Percentiles rank a stretch among this genome's conserved stretches.
phyloP scores from a whole-genome alignment of 1,284 basidiomycete species.

The Ceratobasidium papillatum region DNA sequence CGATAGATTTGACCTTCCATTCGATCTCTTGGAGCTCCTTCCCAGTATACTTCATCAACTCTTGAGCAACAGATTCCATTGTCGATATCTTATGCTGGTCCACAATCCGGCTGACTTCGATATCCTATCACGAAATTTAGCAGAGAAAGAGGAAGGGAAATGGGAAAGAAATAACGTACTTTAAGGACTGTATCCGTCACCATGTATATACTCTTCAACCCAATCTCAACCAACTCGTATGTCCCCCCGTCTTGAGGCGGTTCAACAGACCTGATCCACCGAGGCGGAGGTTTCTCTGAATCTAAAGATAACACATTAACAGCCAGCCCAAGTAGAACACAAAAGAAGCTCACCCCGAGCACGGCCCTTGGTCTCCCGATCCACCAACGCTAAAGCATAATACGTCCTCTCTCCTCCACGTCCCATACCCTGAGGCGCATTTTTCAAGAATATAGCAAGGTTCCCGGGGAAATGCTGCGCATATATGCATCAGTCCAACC shows the following conservation, averaged over 20 bases:
- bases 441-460: slow-evolving; percentile 79
- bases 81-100: slow-evolving; percentile 69
- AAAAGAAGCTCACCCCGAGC: slow-evolving; percentile 59
- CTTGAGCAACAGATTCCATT: slow-evolving; percentile 63
- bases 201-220: slow-evolving; percentile 78
- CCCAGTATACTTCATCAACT: slow-evolving; percentile 60
- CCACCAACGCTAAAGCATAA: slow-evolving; percentile 79
- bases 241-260: slow-evolving; percentile 63
- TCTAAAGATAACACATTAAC: background rate
- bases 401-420: slow-evolving; percentile 65
- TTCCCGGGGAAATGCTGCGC: slow-evolving; percentile 81
- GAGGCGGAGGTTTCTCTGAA: slow-evolving; percentile 63
- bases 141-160: slow-evolving; percentile 44
- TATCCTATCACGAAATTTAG: slow-evolving; percentile 55
- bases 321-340: background rate
- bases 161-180: slow-evolving; percentile 56
- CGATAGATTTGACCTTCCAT: slow-evolving; percentile 85
- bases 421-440: slow-evolving; percentile 62
- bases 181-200: slow-evolving; percentile 79
- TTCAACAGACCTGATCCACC: slow-evolving; percentile 63
- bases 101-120: slow-evolving; percentile 74
- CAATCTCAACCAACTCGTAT: slow-evolving; percentile 77
- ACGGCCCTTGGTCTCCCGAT: slow-evolving; percentile 66
- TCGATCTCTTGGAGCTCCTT: slow-evolving; percentile 76
- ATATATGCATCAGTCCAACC: slow-evolving; percentile 35